These are phyloP conservation scores for Coniochaeta sp. DNA, from an alignment of 2,329 filamentous ascomycete genomes.

Conservation along the genomic window DNA sequence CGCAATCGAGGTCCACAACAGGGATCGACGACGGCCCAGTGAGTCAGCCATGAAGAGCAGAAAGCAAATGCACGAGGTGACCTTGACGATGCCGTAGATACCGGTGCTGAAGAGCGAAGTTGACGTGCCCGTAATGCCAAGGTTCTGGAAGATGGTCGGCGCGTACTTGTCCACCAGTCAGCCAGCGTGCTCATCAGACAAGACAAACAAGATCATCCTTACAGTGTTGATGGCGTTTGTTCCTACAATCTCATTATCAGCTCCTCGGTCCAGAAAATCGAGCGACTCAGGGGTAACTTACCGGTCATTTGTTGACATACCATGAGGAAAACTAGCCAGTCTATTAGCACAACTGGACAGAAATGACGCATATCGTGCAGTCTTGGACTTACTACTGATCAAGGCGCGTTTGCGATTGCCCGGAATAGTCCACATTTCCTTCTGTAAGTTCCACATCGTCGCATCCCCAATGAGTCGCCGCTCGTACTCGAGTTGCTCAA, in stretches of 20 bases:
- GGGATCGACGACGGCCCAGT: conserved; percentile 45
- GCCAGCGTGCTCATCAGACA: background rate
- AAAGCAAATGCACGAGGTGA: conserved; percentile 49
- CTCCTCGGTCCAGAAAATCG: conserved; percentile 23
- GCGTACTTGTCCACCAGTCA: conserved; percentile 13
- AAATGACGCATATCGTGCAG: background rate
- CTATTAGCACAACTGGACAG: conserved; percentile 19
- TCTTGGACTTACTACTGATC: conserved; percentile 7
- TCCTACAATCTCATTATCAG: conserved; percentile 3
- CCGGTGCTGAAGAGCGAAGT: conserved; percentile 54
- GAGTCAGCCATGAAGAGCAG: conserved; percentile 54
- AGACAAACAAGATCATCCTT: background rate
- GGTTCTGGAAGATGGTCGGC: conserved; percentile 23
- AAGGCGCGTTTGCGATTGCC: conserved; percentile 26
- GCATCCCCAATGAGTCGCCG: conserved; percentile 47
- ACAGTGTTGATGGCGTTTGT: conserved; percentile 23
- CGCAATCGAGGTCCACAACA: conserved; percentile 55
- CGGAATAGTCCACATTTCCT: conserved; percentile 55
- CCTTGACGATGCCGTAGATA: conserved; percentile 57
- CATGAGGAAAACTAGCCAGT: conserved; percentile 49
- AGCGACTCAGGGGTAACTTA: background rate
- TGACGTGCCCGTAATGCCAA: conserved; percentile 34
- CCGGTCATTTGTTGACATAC: conserved; percentile 65
- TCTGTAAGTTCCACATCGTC: conserved; percentile 48
- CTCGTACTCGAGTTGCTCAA: conserved; percentile 55